phyloP scores from a whole-genome alignment of 1,139 yeast genomes.

The Yamadazyma songkhlaensis region DNA sequence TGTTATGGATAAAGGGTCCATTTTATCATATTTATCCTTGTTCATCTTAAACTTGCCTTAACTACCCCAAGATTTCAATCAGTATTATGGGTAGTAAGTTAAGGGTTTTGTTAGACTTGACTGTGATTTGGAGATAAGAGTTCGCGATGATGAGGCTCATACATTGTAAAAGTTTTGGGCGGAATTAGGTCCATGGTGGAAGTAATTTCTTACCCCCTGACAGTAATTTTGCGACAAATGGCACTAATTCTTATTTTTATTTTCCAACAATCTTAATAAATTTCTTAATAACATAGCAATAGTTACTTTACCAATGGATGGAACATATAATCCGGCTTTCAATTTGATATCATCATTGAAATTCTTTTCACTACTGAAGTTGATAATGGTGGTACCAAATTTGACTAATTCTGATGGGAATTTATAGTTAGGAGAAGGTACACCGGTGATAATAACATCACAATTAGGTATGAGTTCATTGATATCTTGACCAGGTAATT shows the following conservation, averaged over 20 bases:
- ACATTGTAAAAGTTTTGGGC: too few species aligned
- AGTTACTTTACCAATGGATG: constrained; percentile 94
- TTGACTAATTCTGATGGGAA: constrained; percentile 78
- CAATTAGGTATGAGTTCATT: constrained; percentile 70
- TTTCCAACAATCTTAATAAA: constrained; percentile 73
- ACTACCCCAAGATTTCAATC: too few species aligned
- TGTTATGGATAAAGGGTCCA: constrained; percentile 68
- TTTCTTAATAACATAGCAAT: constrained; percentile 91
- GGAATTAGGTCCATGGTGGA: too few species aligned
- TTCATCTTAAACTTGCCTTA: background rate
- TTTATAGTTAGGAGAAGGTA: constrained; percentile 78
- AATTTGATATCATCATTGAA: constrained; percentile 76
- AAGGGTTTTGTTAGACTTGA: too few species aligned
- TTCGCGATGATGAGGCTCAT: too few species aligned
- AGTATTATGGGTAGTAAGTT: too few species aligned
- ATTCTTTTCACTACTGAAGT: constrained; percentile 86
- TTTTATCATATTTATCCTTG: constrained; percentile 21
- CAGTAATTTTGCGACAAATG: too few species aligned
- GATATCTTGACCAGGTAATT: constrained; percentile 49
- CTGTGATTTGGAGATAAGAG: too few species aligned
- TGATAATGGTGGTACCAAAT: constrained; percentile 88
- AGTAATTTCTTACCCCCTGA: too few species aligned
- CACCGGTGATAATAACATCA: constrained; percentile 95
- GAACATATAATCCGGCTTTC: constrained; percentile 88
- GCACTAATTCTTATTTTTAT: constrained; percentile 23